Percentiles rank a stretch among this genome's conserved stretches.
Conservation (phyloP, 257 asterid genomes). For the Paraleonurus japonicus region DNA sequence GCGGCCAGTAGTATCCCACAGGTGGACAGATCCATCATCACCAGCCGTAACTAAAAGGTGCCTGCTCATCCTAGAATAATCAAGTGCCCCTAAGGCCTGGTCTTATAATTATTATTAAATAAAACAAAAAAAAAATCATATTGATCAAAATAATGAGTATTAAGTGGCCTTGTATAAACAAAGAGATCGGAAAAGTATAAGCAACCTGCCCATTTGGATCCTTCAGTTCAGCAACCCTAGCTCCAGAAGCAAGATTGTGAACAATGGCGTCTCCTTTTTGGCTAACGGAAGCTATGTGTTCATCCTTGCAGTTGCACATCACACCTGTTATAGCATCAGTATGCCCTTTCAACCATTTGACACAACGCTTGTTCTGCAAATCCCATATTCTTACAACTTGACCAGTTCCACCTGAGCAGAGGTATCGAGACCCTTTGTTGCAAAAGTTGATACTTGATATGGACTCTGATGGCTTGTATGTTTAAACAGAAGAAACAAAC, state of each 20-base stretch:
- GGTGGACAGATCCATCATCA: conserved; percentile 94
- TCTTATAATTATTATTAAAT: conserved; percentile 32
- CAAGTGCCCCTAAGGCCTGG: conserved; percentile 94
- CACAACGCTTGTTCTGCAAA: conserved; percentile 87
- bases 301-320: conserved; percentile 95
- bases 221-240: conserved; percentile 82
- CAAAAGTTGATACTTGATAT: conserved; percentile 79
- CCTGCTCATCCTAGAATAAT: conserved; percentile 88
- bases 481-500: conserved; percentile 4
- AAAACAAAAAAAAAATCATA: conserved; percentile 13
- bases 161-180: conserved; percentile 21
- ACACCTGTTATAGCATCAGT: conserved; percentile 75
- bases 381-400: conserved; percentile 96
- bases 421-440: conserved; percentile 90
- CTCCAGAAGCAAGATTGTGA: conserved; percentile 91
- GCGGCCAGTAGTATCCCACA: conserved; percentile 97
- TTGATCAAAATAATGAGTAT: conserved; percentile 17
- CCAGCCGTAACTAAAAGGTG: conserved; percentile 95
- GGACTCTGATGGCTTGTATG: conserved; percentile 53
- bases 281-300: conserved; percentile 90
- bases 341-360: conserved; percentile 97
- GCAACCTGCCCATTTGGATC: conserved; percentile 91
- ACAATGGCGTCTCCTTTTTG: conserved; percentile 84
- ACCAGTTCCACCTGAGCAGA: conserved; percentile 92
- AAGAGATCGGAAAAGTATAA: conserved; percentile 15